phyloP scores from a whole-genome alignment of 2,329 filamentous ascomycete species.

The Coniella vitis region DNA sequence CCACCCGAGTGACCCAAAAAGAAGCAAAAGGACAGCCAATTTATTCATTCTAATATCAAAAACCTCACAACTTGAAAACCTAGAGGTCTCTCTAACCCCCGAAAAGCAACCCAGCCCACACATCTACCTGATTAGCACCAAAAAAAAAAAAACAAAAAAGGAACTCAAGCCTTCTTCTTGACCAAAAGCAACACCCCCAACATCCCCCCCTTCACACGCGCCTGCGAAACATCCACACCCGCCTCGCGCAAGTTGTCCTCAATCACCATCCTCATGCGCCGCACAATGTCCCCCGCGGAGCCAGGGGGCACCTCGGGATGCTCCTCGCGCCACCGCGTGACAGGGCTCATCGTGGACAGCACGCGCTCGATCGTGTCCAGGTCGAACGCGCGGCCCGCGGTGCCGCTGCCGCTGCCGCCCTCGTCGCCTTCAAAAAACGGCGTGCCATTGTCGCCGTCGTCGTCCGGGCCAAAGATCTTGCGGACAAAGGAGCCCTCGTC shows the following conservation, averaged over 20 bases:
- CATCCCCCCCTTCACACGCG: conserved; percentile 21
- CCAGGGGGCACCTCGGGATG: conserved; percentile 30
- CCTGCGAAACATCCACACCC: conserved; percentile 29
- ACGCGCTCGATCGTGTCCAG: conserved; percentile 31
- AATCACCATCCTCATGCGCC: conserved; percentile 22
- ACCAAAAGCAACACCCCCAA: conserved; percentile 24
- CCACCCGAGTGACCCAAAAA: too few species aligned
- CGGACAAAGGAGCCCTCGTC: conserved; percentile 31
- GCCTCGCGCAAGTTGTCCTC: conserved; percentile 24
- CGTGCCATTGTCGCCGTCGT: conserved; percentile 19
- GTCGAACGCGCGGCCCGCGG: conserved; percentile 2
- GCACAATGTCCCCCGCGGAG: conserved; percentile 34
- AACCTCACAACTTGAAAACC: too few species aligned
- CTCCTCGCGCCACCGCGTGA: conserved; percentile 38
- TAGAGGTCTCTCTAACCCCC: too few species aligned
- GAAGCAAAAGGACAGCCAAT: too few species aligned
- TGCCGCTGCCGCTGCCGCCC: conserved; percentile 3
- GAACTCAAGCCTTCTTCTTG: conserved; percentile 21
- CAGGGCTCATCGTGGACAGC: conserved; percentile 31
- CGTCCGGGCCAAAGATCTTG: conserved; percentile 32
- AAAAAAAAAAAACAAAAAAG: background rate
- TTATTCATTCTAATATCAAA: too few species aligned
- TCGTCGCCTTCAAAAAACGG: conserved; percentile 25
- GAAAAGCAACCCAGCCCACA: too few species aligned
- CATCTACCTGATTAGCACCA: too few species aligned